Evolutionary conservation across 2,329 filamentous ascomycete genomes (phyloP).

Genomic region (Cucurbitaria berberidis): DNA sequence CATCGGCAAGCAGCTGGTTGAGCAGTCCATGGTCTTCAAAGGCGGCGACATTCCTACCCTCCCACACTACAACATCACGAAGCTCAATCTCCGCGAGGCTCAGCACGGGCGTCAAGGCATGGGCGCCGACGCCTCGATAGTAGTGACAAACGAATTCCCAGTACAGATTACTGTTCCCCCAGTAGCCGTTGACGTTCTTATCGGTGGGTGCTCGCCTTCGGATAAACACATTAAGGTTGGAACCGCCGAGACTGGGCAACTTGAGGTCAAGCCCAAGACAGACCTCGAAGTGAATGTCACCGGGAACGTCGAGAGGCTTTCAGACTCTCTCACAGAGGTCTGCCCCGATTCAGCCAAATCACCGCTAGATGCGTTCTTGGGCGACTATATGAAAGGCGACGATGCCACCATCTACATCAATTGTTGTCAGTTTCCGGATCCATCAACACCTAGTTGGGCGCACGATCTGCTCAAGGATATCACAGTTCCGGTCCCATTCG

Average conservation of each 20-base stretch:
- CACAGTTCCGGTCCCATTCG: constrained; percentile 82
- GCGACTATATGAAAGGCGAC: constrained; percentile 80
- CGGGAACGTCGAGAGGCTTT: constrained; percentile 75
- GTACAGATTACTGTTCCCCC: constrained; percentile 77
- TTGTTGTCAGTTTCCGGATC: constrained; percentile 71
- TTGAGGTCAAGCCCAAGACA: constrained; percentile 71
- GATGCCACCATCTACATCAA: constrained; percentile 82
- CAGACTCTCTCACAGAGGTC: constrained; percentile 70
- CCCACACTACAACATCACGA: constrained; percentile 82
- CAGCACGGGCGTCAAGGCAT: constrained; percentile 67
- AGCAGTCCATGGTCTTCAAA: constrained; percentile 79
- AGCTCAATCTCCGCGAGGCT: constrained; percentile 78
- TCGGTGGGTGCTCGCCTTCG: constrained; percentile 76
- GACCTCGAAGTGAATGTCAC: constrained; percentile 73
- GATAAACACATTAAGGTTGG: constrained; percentile 81
- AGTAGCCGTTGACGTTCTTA: constrained; percentile 82
- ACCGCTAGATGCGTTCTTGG: constrained; percentile 81
- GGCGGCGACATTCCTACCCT: constrained; percentile 74
- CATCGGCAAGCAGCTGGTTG: constrained; percentile 77
- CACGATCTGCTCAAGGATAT: constrained; percentile 79
- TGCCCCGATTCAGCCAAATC: constrained; percentile 82
- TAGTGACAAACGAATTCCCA: constrained; percentile 77
- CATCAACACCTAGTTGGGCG: constrained; percentile 81
- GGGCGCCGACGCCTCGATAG: constrained; percentile 77
- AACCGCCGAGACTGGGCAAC: constrained; percentile 70